A percentile compares a stretch with the other conserved stretches of the same genome.
These are phyloP conservation scores for Monilinia laxa DNA, from an alignment of 2,329 filamentous ascomycete genomes.

Conservation along the genomic window DNA sequence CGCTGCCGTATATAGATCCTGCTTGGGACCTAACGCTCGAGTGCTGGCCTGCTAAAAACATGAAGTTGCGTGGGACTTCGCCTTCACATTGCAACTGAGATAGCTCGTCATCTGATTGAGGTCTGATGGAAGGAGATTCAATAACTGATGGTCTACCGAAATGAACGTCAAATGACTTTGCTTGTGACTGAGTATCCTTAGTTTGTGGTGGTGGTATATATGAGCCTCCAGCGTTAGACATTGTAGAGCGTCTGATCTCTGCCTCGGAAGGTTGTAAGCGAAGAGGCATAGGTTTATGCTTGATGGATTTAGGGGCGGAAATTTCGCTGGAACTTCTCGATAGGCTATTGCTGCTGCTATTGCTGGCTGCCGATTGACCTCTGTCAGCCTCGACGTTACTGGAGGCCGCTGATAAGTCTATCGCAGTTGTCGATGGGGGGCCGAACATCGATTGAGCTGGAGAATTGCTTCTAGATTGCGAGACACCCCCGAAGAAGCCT, in stretches of 20 bases:
- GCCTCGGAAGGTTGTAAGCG: constrained; percentile 14
- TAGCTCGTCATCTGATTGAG: constrained; percentile 8
- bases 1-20: constrained; percentile 4
- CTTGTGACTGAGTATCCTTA: not conserved
- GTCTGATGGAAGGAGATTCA: not conserved
- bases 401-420: not conserved
- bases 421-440: constrained; percentile 6
- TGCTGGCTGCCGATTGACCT: not conserved
- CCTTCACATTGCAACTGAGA: constrained; percentile 4
- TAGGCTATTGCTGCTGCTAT: not conserved
- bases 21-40: constrained; percentile 6
- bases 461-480: constrained; percentile 26
- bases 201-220: constrained; percentile 10
- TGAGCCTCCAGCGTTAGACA: not conserved
- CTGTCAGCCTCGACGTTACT: not conserved
- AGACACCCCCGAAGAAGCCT: constrained; percentile 28
- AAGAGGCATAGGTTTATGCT: constrained; percentile 15
- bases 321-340: constrained; percentile 5
- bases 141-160: not conserved
- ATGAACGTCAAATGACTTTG: not conserved
- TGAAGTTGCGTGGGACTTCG: constrained; percentile 10
- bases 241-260: constrained; percentile 5
- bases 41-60: constrained; percentile 10
- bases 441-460: constrained; percentile 21
- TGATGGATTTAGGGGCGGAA: constrained; percentile 12